Percentiles rank a stretch among this genome's conserved stretches.
phyloP scores from a whole-genome alignment of 1,284 basidiomycete species.

The Cryptococcus sp. region DNA sequence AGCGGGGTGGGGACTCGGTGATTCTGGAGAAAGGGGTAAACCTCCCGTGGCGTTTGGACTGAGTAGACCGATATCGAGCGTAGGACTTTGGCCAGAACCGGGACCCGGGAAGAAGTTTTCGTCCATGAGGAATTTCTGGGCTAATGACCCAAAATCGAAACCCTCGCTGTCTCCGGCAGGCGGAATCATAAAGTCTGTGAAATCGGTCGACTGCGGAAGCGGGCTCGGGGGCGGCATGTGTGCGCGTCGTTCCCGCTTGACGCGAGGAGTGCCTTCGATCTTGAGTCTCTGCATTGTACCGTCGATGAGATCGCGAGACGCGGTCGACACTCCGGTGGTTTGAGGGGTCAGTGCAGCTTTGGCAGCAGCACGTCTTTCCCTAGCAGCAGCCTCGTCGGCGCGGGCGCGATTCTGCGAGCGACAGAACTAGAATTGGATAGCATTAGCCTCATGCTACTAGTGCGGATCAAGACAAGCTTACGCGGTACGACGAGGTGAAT shows the following conservation, averaged over 20 bases:
- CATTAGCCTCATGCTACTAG: not conserved
- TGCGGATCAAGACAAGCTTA: constrained; percentile 47
- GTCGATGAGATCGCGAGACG: constrained; percentile 62
- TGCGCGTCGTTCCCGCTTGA: constrained; percentile 54
- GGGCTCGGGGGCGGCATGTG: constrained; percentile 50
- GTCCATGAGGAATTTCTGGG: constrained; percentile 16
- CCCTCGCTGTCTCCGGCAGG: constrained; percentile 27
- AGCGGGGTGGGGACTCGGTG: constrained; percentile 12
- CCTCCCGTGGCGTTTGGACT: constrained; percentile 13
- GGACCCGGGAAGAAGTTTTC: constrained; percentile 16
- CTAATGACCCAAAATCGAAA: constrained; percentile 38
- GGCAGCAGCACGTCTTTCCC: constrained; percentile 41
- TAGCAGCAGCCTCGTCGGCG: constrained; percentile 55
- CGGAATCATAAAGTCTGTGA: constrained; percentile 55
- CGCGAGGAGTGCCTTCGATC: constrained; percentile 62
- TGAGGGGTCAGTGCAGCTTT: constrained; percentile 51
- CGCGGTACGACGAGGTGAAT: constrained; percentile 88
- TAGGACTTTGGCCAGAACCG: not conserved
- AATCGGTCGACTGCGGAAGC: constrained; percentile 50
- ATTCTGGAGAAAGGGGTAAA: constrained; percentile 7
- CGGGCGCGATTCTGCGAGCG: constrained; percentile 66
- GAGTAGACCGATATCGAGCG: constrained; percentile 2
- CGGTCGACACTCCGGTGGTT: constrained; percentile 39
- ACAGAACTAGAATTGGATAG: constrained; percentile 67
- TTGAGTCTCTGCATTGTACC: constrained; percentile 74